phyloP scores from a whole-genome alignment of 331 rosid genomes.

The Arachis monticola region DNA sequence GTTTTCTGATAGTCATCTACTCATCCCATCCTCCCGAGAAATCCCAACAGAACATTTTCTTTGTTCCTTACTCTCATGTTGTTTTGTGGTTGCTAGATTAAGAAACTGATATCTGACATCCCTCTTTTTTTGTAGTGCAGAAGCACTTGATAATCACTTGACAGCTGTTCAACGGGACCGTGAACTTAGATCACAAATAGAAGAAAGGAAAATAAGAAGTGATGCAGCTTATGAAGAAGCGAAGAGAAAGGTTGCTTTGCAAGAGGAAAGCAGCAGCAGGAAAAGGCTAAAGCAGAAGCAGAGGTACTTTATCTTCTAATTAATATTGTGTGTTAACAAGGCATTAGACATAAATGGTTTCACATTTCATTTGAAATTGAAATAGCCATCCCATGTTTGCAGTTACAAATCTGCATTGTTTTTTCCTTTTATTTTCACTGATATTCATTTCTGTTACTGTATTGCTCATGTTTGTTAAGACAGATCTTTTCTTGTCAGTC shows the following conservation, averaged over 20 bases:
- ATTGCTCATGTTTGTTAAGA: slow-evolving; percentile 24
- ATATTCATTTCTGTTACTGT: slow-evolving; percentile 8
- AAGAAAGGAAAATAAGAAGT: slow-evolving; percentile 85
- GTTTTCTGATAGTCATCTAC: slow-evolving; percentile 19
- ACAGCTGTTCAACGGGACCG: slow-evolving; percentile 81
- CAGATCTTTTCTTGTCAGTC: background rate
- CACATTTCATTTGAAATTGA: slow-evolving; percentile 33
- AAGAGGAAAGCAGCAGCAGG: slow-evolving; percentile 80
- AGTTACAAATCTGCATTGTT: slow-evolving; percentile 6
- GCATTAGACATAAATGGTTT: slow-evolving; percentile 1
- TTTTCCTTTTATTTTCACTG: background rate
- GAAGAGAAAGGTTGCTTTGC: slow-evolving; percentile 80
- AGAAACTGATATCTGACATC: slow-evolving; percentile 41
- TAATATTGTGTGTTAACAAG: slow-evolving; percentile 32
- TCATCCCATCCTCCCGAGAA: background rate
- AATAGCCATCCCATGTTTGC: slow-evolving; percentile 20
- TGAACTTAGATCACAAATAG: slow-evolving; percentile 87
- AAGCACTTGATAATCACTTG: slow-evolving; percentile 88
- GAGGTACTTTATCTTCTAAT: slow-evolving; percentile 61
- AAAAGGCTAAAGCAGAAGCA: slow-evolving; percentile 83
- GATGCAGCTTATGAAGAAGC: slow-evolving; percentile 94
- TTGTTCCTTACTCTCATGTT: background rate
- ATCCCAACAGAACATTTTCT: background rate
- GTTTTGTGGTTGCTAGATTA: slow-evolving; percentile 3
- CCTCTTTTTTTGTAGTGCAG: slow-evolving; percentile 65